Base-by-base conservation (phyloP, 306 rosid species). In the Potentilla sterilis region DNA sequence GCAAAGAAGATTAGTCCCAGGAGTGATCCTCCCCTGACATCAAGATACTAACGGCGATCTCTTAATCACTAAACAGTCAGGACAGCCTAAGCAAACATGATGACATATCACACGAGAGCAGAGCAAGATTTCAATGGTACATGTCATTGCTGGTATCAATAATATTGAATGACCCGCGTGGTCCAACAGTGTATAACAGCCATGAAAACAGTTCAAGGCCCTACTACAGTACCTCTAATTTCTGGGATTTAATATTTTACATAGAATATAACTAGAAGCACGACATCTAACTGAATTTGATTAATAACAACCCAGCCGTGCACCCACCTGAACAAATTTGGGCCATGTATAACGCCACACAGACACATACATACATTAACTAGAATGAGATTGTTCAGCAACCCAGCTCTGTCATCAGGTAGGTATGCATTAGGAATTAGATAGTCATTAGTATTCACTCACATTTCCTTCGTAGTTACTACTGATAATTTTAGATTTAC, bases 401-500 rank as follows among this genome's bases (percentile, higher is more conserved):
- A 49, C 47, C 46, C 47, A 51, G 41, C 43, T 19, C 16, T 52
- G 1, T 35, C 64, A 37, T 10, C 34, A 35, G 7, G 75, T 19
- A 48, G 19, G 63, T 49, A 44, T 13, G 73, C 73, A 46, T 12
- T 69, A 14, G 35, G 1, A 28, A 28, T 28, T 28, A 28, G 28
- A 28, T 28, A 28, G 28, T 28, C 28, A 28, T 28, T 28, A 28
- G 18, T 9, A 44, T 15, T 22, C 16, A 4, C 21, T 14, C 38
- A 9, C 43, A 8, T 32, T 10, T 28, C 67, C 61, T 73, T 73
- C 55, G 21, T 22, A 41, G 18, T 40, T 41, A 41, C 2, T 67
- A 10, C 11, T 40, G 34, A 42, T 42, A 35, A 48, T 42, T 38
- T 55, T 9, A 6, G 32, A 68, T 5, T 69, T 74, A 94, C 98